phyloP scores from a whole-genome alignment of 768 basidiomycete genomes.

The Melanogaster broomeanus region DNA sequence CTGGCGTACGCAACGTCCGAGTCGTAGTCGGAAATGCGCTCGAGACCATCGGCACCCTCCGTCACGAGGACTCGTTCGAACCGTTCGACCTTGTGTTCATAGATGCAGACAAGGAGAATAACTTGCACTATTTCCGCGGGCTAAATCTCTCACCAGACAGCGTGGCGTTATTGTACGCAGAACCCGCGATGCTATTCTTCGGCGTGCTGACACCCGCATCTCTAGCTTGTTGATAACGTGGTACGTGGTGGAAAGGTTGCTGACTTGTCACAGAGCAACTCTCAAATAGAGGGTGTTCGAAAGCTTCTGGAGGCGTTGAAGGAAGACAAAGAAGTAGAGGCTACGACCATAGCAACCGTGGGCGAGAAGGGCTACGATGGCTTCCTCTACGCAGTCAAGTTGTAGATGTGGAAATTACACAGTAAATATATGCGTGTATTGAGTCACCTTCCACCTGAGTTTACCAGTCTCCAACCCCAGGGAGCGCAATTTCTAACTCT shows the following conservation, averaged over 20 bases:
- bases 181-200: background rate
- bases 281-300: slow-evolving; percentile 47
- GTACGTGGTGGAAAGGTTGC: slow-evolving; percentile 51
- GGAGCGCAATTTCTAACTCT: too few species aligned
- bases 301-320: slow-evolving; percentile 46
- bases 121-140: slow-evolving; percentile 55
- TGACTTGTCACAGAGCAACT: slow-evolving; percentile 37
- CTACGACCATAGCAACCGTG: slow-evolving; percentile 50
- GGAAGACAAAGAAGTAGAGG: slow-evolving; percentile 51
- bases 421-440: background rate
- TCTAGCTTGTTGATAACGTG: slow-evolving; percentile 63
- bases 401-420: background rate
- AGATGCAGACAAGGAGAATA: slow-evolving; percentile 67
- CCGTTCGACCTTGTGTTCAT: slow-evolving; percentile 72
- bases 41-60: slow-evolving; percentile 49
- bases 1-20: slow-evolving; percentile 52
- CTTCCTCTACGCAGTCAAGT: slow-evolving; percentile 45
- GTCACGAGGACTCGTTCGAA: slow-evolving; percentile 33
- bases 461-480: too few species aligned
- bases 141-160: slow-evolving; percentile 57
- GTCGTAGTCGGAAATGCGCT: slow-evolving; percentile 54
- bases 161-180: slow-evolving; percentile 58
- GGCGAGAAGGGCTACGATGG: slow-evolving; percentile 58
- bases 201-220: background rate
- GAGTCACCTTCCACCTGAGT: background rate